A percentile compares a stretch with the other conserved stretches of the same genome.
Evolutionary conservation across 306 rosid species (phyloP).

Genomic region (Fragaria ananassa): DNA sequence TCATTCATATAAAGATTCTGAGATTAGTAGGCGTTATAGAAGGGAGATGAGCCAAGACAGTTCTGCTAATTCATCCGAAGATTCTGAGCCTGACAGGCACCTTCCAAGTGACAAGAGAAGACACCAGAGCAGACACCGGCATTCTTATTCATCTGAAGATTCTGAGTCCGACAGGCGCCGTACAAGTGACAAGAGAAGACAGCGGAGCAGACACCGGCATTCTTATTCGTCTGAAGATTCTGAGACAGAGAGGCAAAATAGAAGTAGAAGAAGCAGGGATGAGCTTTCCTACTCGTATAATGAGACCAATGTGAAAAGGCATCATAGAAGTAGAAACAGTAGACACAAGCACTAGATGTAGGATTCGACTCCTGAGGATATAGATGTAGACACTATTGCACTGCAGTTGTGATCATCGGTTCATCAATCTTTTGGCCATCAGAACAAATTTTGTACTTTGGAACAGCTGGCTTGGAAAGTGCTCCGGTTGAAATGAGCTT

Average conservation of each 20-base stretch:
- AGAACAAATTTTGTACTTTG: neutral
- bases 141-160: constrained; percentile 24
- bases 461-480: neutral
- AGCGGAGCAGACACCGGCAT: constrained; percentile 24
- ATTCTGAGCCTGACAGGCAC: constrained; percentile 24
- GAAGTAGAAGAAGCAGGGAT: constrained; percentile 29
- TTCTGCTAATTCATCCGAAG: constrained; percentile 29
- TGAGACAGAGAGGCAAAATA: constrained; percentile 20
- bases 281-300: constrained; percentile 18
- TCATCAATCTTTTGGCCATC: neutral
- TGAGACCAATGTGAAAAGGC: constrained; percentile 22
- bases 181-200: constrained; percentile 29
- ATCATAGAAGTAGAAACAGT: constrained; percentile 23
- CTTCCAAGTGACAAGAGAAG: constrained; percentile 31
- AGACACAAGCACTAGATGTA: constrained; percentile 19
- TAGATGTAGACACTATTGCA: neutral
- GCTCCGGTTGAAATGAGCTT: neutral
- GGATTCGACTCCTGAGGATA: neutral
- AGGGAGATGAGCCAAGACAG: constrained; percentile 25
- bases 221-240: constrained; percentile 28
- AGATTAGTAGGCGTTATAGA: constrained; percentile 18
- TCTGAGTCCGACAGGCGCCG: constrained; percentile 24
- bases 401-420: no score
- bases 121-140: constrained; percentile 24
- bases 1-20: constrained; percentile 15